phyloP scores from a whole-genome alignment of 495 filamentous ascomycete genomes.

The Cryomyces minteri region DNA sequence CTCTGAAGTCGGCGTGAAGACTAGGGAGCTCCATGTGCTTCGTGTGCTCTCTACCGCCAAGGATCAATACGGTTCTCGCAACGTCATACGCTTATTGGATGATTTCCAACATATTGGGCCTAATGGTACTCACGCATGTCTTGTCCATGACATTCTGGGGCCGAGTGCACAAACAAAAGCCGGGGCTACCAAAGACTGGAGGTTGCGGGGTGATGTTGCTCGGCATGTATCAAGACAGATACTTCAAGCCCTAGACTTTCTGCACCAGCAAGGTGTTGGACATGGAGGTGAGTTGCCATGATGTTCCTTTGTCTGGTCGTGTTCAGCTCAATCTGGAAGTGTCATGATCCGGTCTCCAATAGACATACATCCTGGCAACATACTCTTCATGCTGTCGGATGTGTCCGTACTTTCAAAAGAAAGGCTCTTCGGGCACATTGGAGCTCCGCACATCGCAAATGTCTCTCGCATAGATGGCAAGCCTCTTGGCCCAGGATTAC shows the following conservation, averaged over 20 bases:
- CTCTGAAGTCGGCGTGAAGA: neutral
- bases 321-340: neutral
- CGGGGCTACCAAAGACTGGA: neutral
- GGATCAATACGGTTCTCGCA: neutral
- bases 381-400: neutral
- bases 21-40: neutral
- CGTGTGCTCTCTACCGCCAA: neutral
- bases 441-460: neutral
- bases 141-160: slow-evolving; percentile 21
- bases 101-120: slow-evolving; percentile 15
- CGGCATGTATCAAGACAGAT: slow-evolving; percentile 23
- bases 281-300: neutral
- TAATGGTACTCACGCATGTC: slow-evolving; percentile 13
- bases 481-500: neutral
- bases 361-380: neutral
- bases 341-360: neutral
- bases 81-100: slow-evolving; percentile 18
- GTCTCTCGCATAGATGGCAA: neutral
- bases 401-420: neutral
- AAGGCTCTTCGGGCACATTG: neutral
- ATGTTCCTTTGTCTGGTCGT: too few species aligned
- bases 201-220: slow-evolving; percentile 18
- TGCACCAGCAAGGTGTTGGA: neutral
- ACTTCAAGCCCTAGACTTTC: neutral
- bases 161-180: neutral